Percentiles rank a stretch among this genome's conserved stretches.
phyloP scores from a whole-genome alignment of 352 stramenopile genomes.

The Globisporangium irregulare region DNA sequence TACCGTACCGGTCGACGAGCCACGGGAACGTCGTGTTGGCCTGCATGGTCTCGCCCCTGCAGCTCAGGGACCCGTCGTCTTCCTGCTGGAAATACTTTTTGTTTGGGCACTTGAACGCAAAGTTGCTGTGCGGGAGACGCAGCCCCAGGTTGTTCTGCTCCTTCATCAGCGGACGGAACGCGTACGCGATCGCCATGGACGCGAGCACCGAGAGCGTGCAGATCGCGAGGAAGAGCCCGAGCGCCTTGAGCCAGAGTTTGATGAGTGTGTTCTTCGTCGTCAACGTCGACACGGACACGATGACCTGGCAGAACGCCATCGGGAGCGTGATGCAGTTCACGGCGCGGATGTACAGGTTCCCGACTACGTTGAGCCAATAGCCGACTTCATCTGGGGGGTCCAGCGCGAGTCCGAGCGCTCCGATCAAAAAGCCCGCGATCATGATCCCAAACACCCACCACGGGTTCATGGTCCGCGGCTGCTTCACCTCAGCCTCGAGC shows the following conservation, averaged over 20 bases:
- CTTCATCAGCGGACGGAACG: constrained; percentile 33
- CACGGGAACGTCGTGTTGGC: constrained; percentile 53
- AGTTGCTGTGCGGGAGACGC: constrained; percentile 26
- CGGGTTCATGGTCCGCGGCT: constrained; percentile 38
- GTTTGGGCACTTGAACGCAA: constrained; percentile 62
- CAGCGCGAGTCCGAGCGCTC: constrained; percentile 28
- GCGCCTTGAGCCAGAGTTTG: constrained; percentile 41
- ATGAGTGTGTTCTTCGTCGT: constrained; percentile 35
- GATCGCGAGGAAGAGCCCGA: constrained; percentile 33
- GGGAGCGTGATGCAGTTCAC: constrained; percentile 56
- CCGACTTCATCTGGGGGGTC: constrained; percentile 29
- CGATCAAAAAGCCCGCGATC: constrained; percentile 33
- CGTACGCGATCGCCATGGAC: constrained; percentile 25
- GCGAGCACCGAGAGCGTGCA: constrained; percentile 28
- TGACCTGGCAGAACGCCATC: constrained; percentile 61
- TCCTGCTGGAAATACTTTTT: constrained; percentile 42
- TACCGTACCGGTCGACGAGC: constrained; percentile 38
- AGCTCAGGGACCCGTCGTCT: constrained; percentile 21
- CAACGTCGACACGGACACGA: constrained; percentile 52
- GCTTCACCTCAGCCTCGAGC: constrained; percentile 18
- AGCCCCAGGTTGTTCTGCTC: constrained; percentile 31
- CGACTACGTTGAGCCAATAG: constrained; percentile 57
- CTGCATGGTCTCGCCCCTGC: constrained; percentile 28
- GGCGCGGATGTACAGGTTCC: constrained; percentile 53
- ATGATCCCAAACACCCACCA: constrained; percentile 42